Evolutionary conservation across 371 early-diverging fungal genomes (phyloP).

Genomic region (Syncephalastrum racemosum): DNA sequence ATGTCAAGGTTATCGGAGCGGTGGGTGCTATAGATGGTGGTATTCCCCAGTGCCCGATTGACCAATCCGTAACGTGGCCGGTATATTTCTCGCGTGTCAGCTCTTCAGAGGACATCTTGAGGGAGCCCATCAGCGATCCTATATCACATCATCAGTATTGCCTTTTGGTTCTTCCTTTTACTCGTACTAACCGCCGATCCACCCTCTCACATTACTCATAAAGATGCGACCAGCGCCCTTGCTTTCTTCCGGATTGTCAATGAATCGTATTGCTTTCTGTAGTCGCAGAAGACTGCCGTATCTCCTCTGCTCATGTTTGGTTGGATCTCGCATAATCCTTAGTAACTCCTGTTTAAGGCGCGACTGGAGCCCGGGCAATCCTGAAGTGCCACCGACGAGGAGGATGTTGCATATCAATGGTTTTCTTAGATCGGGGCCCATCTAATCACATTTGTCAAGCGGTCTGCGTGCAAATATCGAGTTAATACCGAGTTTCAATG

Average conservation of each 20-base stretch:
- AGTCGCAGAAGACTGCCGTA: slow-evolving; percentile 30
- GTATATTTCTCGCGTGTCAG: slow-evolving; percentile 60
- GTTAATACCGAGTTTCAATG: background rate
- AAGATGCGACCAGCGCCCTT: slow-evolving; percentile 59
- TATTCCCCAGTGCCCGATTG: slow-evolving; percentile 40
- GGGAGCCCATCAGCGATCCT: slow-evolving; percentile 72
- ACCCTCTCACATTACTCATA: slow-evolving; percentile 66
- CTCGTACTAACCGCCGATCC: slow-evolving; percentile 70
- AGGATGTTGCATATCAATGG: slow-evolving; percentile 66
- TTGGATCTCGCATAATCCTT: slow-evolving; percentile 44
- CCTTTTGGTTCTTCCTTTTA: background rate
- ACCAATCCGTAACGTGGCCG: slow-evolving; percentile 71
- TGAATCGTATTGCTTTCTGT: slow-evolving; percentile 32
- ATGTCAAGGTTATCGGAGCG: no score
- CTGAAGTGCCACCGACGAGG: slow-evolving; percentile 78
- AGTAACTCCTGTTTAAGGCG: slow-evolving; percentile 67
- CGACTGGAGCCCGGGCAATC: slow-evolving; percentile 72
- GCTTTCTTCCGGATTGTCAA: slow-evolving; percentile 39
- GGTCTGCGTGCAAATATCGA: background rate
- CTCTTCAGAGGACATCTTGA: slow-evolving; percentile 71
- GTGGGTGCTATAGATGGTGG: background rate
- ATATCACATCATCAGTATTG: background rate
- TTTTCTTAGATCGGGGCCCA: slow-evolving; percentile 75
- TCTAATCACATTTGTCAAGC: slow-evolving; percentile 15
- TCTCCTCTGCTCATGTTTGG: slow-evolving; percentile 38